Evolutionary conservation across 225 moss, liverwort and hornwort species (phyloP).

Genomic region (Pseudoscleropodium purum): DNA sequence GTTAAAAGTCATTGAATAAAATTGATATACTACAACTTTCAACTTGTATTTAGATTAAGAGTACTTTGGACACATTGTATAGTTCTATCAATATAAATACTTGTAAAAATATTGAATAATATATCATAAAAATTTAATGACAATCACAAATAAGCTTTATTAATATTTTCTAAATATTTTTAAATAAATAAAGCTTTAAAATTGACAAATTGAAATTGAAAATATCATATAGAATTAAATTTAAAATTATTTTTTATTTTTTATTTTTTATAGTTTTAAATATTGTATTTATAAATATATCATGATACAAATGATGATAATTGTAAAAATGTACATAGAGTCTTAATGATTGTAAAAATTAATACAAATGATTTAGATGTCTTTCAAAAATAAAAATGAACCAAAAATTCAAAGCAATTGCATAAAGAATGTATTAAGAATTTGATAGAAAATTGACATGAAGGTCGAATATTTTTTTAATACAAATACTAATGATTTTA

Average conservation of each 20-base stretch:
- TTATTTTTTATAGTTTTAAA: no score
- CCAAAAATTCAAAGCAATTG: no score
- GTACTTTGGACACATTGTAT: no score
- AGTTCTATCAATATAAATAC: no score
- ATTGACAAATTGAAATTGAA: background rate
- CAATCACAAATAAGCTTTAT: background rate
- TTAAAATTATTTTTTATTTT: background rate
- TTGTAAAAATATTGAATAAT: background rate
- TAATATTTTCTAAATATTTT: background rate
- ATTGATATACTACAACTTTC: background rate
- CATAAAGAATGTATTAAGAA: background rate
- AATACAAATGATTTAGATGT: background rate
- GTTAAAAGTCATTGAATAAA: background rate
- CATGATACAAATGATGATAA: background rate
- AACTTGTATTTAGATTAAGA: background rate
- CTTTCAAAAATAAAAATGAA: background rate
- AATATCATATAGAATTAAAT: background rate
- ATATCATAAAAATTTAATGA: no score
- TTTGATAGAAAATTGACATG: background rate
- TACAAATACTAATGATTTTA: background rate
- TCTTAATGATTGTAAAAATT: background rate
- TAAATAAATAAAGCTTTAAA: background rate
- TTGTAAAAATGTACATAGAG: background rate
- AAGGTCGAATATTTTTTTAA: background rate
- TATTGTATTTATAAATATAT: background rate